Conservation (phyloP, 257 asterid genomes). For the Petunia axillaris region DNA sequence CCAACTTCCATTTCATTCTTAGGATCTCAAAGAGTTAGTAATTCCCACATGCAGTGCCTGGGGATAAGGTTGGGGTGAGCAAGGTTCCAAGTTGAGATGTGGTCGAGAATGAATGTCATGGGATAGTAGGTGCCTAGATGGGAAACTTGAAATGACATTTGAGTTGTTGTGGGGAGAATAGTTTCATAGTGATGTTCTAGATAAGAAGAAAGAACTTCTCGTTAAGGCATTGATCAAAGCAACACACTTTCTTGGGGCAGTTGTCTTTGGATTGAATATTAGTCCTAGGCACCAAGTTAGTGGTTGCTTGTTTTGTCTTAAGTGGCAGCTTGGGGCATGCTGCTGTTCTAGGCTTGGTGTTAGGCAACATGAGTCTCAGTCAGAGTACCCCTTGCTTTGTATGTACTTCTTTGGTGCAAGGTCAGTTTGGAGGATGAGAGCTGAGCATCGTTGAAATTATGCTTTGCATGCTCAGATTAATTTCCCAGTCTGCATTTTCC, state of each 20-base stretch:
- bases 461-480: constrained; percentile 9
- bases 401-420: neutral
- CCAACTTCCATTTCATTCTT: too few species aligned
- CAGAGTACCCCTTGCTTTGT: neutral
- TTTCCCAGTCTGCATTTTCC: constrained; percentile 27
- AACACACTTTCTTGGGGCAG: neutral
- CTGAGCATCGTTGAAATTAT: neutral
- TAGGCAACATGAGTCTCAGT: neutral
- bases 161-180: constrained; percentile 11
- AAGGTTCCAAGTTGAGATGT: too few species aligned
- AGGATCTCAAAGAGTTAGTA: too few species aligned
- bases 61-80: too few species aligned
- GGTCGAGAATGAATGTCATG: neutral
- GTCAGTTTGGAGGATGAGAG: neutral
- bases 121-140: neutral
- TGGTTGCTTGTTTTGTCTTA: neutral
- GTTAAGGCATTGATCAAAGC: neutral
- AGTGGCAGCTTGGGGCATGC: neutral
- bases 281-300: constrained; percentile 15
- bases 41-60: too few species aligned
- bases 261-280: neutral
- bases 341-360: constrained; percentile 17
- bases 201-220: constrained; percentile 6
- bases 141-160: constrained; percentile 7
- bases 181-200: neutral